Percentiles rank a stretch among this genome's conserved stretches.
Evolutionary conservation across 2,329 filamentous ascomycete genomes (phyloP).

Genomic region (Helminthosporium solani): DNA sequence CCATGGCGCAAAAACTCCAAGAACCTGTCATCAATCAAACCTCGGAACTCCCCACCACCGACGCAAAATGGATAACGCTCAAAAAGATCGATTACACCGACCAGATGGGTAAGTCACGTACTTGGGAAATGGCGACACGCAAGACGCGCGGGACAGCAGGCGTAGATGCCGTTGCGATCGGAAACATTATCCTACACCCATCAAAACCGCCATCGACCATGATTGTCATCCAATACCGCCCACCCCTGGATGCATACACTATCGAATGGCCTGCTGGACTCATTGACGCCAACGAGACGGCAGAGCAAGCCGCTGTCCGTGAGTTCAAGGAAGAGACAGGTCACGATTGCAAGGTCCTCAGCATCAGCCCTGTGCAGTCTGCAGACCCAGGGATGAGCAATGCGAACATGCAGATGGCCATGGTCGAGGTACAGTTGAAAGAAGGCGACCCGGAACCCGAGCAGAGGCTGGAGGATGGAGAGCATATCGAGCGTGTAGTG

Average conservation of each 20-base stretch:
- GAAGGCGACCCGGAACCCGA: conserved; percentile 20
- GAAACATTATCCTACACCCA: conserved; percentile 59
- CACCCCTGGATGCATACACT: conserved; percentile 57
- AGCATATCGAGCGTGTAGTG: conserved; percentile 30
- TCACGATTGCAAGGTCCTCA: conserved; percentile 51
- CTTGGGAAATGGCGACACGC: conserved; percentile 71
- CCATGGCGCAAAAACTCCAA: background rate
- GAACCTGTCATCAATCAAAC: conserved; percentile 13
- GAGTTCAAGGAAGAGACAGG: conserved; percentile 65
- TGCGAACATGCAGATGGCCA: conserved; percentile 27
- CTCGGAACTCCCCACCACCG: conserved; percentile 20
- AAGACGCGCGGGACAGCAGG: conserved; percentile 60
- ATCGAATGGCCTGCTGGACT: conserved; percentile 56
- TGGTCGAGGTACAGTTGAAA: conserved; percentile 26
- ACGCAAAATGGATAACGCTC: conserved; percentile 31
- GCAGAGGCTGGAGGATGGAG: conserved; percentile 31
- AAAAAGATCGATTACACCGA: conserved; percentile 58
- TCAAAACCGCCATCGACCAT: conserved; percentile 31
- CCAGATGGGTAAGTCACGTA: conserved; percentile 56
- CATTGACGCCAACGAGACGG: conserved; percentile 55
- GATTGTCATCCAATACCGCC: conserved; percentile 55
- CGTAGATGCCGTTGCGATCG: conserved; percentile 65
- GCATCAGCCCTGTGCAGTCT: conserved; percentile 18
- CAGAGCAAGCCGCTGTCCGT: conserved; percentile 57
- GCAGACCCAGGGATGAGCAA: conserved; percentile 31